These are phyloP conservation scores for Ascochyta viciae-villosae DNA, from an alignment of 2,329 filamentous ascomycete genomes.

Conservation along the genomic window DNA sequence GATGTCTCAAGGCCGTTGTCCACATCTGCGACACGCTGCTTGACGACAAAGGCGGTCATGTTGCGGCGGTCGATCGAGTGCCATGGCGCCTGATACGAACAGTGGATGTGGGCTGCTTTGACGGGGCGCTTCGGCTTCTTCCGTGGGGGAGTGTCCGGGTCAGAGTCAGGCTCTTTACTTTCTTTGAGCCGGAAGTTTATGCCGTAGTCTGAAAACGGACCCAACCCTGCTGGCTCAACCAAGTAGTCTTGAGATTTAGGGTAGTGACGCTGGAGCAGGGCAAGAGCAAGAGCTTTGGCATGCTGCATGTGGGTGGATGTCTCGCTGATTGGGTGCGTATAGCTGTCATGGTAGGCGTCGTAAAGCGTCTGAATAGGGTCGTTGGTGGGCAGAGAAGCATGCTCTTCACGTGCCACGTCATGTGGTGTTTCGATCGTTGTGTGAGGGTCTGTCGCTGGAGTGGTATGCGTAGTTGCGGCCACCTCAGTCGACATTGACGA, in stretches of 20 bases:
- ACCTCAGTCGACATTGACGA: background rate
- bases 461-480: background rate
- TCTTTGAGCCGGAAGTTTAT: constrained; percentile 24
- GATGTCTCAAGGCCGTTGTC: background rate
- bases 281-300: constrained; percentile 25
- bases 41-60: constrained; percentile 31
- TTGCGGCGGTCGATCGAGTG: constrained; percentile 18
- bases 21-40: background rate
- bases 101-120: background rate
- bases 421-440: background rate
- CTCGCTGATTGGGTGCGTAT: constrained; percentile 11
- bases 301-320: constrained; percentile 22
- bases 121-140: constrained; percentile 9
- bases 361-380: constrained; percentile 18
- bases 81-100: background rate
- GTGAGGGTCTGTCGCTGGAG: constrained; percentile 10
- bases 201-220: constrained; percentile 18
- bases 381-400: background rate
- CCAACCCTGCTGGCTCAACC: constrained; percentile 18
- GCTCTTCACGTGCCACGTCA: background rate
- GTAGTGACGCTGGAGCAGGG: constrained; percentile 35
- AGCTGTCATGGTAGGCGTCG: constrained; percentile 18
- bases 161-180: constrained; percentile 8
- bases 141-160: constrained; percentile 1
- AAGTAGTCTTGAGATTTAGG: constrained; percentile 27